Conservation (phyloP, 2,329 filamentous ascomycete genomes). For the Aspergillus persii region DNA sequence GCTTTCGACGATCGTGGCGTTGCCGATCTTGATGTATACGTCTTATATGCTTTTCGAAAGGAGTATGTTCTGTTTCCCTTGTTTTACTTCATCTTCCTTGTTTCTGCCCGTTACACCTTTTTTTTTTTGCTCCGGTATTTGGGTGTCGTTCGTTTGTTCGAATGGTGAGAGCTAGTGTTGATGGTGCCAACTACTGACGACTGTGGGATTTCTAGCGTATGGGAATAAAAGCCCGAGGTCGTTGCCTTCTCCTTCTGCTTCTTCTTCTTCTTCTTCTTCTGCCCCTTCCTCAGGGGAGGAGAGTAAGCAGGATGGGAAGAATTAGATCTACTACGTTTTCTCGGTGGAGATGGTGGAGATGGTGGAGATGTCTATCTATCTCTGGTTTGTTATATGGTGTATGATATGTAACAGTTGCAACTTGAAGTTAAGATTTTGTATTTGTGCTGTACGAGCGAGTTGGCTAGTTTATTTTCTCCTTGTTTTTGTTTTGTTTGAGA, state of each 20-base stretch:
- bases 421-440: not conserved
- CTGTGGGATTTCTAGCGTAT: slow-evolving; percentile 20
- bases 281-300: not conserved
- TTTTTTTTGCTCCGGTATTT: too few relatives aligned
- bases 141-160: too few relatives aligned
- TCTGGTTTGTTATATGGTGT: too few relatives aligned
- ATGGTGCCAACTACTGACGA: not conserved
- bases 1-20: slow-evolving; percentile 31
- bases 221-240: slow-evolving; percentile 22
- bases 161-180: too few relatives aligned
- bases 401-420: too few relatives aligned
- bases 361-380: not conserved
- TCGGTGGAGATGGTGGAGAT: not conserved
- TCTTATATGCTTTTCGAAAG: slow-evolving; percentile 34
- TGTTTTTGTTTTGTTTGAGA: too few relatives aligned
- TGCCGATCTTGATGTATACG: slow-evolving; percentile 33
- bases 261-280: not conserved
- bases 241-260: not conserved
- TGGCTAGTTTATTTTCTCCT: not conserved
- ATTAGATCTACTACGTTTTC: not conserved
- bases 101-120: not conserved
- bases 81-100: not conserved
- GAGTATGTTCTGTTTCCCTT: slow-evolving; percentile 18
- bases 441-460: not conserved
- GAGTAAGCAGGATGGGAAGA: not conserved